Evolutionary conservation across 169 alveolate species (phyloP).

Genomic region (Cryptosporidium viatorum): DNA sequence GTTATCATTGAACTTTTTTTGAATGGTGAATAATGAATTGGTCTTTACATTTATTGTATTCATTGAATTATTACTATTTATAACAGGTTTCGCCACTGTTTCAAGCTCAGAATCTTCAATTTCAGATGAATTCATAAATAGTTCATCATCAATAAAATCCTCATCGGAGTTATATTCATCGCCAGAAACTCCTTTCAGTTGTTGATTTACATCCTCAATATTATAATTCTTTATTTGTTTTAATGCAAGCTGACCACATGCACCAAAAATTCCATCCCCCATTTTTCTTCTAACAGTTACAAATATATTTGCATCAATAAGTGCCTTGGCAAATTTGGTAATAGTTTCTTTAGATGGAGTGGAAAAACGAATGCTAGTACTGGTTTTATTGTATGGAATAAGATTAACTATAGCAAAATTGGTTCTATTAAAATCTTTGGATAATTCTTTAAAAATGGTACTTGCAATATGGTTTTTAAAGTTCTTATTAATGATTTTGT

Average conservation of each 20-base stretch:
- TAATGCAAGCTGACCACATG: slow-evolving; percentile 65
- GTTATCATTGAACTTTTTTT: background rate
- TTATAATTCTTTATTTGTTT: slow-evolving; percentile 15
- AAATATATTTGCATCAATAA: slow-evolving; percentile 10
- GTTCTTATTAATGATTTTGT: background rate
- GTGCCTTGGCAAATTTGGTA: slow-evolving; percentile 3
- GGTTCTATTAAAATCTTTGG: slow-evolving; percentile 33
- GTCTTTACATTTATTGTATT: background rate
- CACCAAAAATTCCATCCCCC: slow-evolving; percentile 57
- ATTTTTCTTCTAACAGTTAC: slow-evolving; percentile 60
- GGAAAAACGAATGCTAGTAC: slow-evolving; percentile 6
- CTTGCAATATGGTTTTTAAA: slow-evolving; percentile 22
- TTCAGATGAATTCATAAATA: slow-evolving; percentile 1
- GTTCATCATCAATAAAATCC: slow-evolving; percentile 12
- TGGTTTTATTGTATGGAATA: slow-evolving; percentile 59
- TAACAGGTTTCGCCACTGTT: background rate
- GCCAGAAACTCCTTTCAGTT: slow-evolving; percentile 1
- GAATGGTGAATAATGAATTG: background rate
- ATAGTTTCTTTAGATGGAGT: slow-evolving; percentile 59
- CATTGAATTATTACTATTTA: background rate
- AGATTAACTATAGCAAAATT: slow-evolving; percentile 60
- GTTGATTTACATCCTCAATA: slow-evolving; percentile 35
- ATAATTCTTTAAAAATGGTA: slow-evolving; percentile 12
- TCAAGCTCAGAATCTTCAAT: background rate
- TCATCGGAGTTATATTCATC: slow-evolving; percentile 15